Evolutionary conservation across 2,329 filamentous ascomycete species (phyloP), one percentile per base, ranked within the genome.

Genomic region (Ophiostoma pallidulum): DNA sequence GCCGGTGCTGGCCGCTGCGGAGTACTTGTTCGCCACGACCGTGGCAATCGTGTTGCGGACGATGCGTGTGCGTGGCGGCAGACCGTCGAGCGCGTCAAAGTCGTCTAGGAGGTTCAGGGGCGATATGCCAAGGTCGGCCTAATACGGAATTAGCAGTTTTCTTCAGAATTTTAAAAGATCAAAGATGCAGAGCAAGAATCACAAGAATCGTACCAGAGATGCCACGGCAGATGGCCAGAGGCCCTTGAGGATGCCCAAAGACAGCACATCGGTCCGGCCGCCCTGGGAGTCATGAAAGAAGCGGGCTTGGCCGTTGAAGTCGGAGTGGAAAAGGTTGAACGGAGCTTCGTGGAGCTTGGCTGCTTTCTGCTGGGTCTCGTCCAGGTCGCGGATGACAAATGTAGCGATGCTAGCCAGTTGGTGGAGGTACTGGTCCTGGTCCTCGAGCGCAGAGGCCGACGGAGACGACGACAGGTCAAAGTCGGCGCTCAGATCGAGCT

Each of bases 351-450:
- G 49, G 14, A 64, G 47, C 14, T 50, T 49, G 31, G 53, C 57
- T 3, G 53, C 52, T 14, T 43, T 47, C 36, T 64, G 62, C 39
- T 57, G 49, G n/a, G 53, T 48, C 19, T 56, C 59, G 18, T 55
- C 53, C 1, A 63, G 47, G 20, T 54, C 58, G 12, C 56, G 55
- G 8, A 62, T 43, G 6, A 62, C 59, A 46, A 60, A 54, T 1
- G 60, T 56, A 3, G 60, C 56, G 49, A 62, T 56, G 26, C 56
- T 54, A 3, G 59, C 55, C 19, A 64, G 51, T 33, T 61, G 60
- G 18, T 53, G 48, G 9, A 58, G 46, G 31, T 57, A 58, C 18
- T 31, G 24, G 24, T 56, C 51, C 35, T 55, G 49, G 22, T 49
- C 45, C 16, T 48, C 31, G 28, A 39, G 14, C 20, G 13, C 41